Evolutionary conservation across 2,329 filamentous ascomycete genomes (phyloP).

Genomic region (Myriosclerotinia curreyana): DNA sequence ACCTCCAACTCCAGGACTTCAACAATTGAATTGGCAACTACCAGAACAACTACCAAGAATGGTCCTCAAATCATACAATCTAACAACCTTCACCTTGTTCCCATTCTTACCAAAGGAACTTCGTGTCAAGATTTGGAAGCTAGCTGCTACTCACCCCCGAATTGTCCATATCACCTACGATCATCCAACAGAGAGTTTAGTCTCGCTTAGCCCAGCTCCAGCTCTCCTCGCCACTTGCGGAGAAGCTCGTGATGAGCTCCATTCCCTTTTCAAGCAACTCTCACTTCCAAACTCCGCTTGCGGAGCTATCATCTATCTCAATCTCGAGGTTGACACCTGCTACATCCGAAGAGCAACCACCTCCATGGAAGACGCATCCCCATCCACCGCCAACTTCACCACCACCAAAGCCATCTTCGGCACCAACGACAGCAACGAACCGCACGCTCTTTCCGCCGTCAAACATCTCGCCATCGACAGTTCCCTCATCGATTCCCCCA

Average conservation of each 20-base stretch:
- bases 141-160: not conserved
- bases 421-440: not conserved
- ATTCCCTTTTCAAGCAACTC: not conserved
- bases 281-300: not conserved
- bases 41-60: constrained; percentile 10
- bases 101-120: constrained; percentile 9
- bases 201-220: constrained; percentile 17
- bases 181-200: constrained; percentile 2
- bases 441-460: not conserved
- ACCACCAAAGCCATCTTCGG: constrained; percentile 17
- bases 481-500: constrained; percentile 13
- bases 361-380: constrained; percentile 6
- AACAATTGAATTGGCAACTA: constrained; percentile 10
- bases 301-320: not conserved
- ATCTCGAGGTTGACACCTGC: constrained; percentile 6
- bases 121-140: constrained; percentile 13
- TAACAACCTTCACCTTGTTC: constrained; percentile 10
- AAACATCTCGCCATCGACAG: constrained; percentile 10
- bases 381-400: constrained; percentile 6
- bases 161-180: constrained; percentile 16
- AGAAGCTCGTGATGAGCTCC: constrained; percentile 11
- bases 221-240: constrained; percentile 7
- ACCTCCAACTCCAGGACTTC: not conserved
- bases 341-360: constrained; percentile 15
- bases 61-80: constrained; percentile 5